A percentile compares a stretch with the other conserved stretches of the same genome.
These are phyloP conservation scores for Fusarium fracticaudum DNA, from an alignment of 2,329 filamentous ascomycete genomes.

Conservation along the genomic window DNA sequence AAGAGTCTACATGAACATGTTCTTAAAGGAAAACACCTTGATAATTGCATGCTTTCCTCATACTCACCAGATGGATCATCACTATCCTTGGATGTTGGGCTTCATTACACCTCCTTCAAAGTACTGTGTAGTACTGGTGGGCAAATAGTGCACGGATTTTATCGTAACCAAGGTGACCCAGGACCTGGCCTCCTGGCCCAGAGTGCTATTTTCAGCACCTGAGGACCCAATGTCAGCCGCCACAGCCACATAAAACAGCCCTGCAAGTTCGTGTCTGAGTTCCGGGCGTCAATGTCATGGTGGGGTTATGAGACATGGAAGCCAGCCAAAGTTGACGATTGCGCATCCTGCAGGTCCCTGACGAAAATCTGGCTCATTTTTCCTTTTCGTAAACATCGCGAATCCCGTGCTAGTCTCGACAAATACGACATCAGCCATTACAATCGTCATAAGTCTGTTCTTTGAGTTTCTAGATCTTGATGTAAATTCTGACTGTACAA, in stretches of 20 bases:
- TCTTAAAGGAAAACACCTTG: not conserved
- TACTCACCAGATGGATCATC: not conserved
- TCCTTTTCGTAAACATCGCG: not conserved
- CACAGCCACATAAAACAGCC: slow-evolving; percentile 37
- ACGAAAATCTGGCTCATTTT: not conserved
- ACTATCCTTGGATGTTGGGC: not conserved
- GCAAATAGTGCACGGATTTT: not conserved
- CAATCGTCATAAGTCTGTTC: not conserved
- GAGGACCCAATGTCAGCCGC: slow-evolving; percentile 28
- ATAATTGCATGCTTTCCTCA: not conserved
- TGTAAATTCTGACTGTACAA: not conserved
- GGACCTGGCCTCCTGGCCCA: not conserved
- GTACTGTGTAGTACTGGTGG: too few relatives aligned
- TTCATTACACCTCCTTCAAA: not conserved
- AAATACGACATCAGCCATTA: not conserved
- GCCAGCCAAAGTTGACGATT: slow-evolving; percentile 9
- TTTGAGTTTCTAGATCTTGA: not conserved
- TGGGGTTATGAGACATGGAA: slow-evolving; percentile 14
- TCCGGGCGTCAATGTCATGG: not conserved
- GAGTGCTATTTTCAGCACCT: slow-evolving; percentile 38
- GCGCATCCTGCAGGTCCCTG: slow-evolving; percentile 19
- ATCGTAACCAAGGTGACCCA: not conserved
- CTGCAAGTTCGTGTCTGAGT: not conserved
- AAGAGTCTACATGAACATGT: not conserved
- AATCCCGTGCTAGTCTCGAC: not conserved